Evolutionary conservation across 1,284 basidiomycete genomes (phyloP).

Genomic region (Apiotrichum gracile): DNA sequence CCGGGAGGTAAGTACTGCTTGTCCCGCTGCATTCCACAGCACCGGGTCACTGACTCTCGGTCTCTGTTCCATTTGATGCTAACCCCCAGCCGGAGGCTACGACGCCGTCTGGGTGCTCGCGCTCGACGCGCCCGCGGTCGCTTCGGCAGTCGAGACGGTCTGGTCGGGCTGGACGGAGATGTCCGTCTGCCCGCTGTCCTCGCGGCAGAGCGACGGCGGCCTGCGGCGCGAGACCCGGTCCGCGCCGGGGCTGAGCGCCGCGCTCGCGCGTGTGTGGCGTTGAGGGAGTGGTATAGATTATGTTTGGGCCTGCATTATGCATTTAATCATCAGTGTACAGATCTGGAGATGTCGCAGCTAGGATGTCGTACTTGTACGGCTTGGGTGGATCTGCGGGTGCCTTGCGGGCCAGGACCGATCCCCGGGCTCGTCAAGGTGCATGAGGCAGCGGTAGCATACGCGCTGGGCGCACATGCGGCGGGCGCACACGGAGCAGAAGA

Average conservation of each 20-base stretch:
- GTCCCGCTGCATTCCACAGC: too few species aligned
- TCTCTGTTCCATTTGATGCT: neutral
- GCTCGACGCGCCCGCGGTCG: constrained; percentile 52
- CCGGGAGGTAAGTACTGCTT: constrained; percentile 64
- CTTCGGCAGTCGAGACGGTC: constrained; percentile 58
- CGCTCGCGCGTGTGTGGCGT: neutral
- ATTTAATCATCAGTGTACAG: too few species aligned
- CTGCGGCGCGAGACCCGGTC: constrained; percentile 56
- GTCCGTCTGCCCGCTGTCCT: constrained; percentile 71
- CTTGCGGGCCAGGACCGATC: too few species aligned
- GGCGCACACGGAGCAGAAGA: too few species aligned
- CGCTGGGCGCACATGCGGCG: too few species aligned
- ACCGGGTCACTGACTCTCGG: neutral
- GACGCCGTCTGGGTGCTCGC: constrained; percentile 93
- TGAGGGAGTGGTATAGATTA: neutral
- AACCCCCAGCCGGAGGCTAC: constrained; percentile 76
- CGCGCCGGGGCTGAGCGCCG: neutral
- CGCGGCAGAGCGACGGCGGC: constrained; percentile 71
- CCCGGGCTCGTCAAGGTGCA: too few species aligned
- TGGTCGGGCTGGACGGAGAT: constrained; percentile 70
- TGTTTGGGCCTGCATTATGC: too few species aligned
- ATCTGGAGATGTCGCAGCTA: too few species aligned
- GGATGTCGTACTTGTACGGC: too few species aligned
- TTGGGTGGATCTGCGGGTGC: too few species aligned
- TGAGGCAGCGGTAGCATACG: too few species aligned